These are phyloP conservation scores for Cinchona pubescens DNA, from an alignment of 257 asterid genomes.

Conservation along the genomic window DNA sequence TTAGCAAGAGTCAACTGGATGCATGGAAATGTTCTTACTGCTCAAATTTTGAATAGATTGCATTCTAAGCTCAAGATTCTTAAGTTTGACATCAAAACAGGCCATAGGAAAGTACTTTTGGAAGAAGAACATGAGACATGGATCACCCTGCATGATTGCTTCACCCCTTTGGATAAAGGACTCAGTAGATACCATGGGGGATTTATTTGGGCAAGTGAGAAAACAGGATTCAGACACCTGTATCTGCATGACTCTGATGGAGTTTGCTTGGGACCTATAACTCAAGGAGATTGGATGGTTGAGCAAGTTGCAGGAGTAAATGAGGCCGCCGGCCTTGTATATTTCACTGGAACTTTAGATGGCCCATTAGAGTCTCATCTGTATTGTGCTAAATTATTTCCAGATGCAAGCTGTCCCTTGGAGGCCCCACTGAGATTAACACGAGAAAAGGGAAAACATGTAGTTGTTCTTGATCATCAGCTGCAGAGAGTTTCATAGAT, in stretches of 20 bases:
- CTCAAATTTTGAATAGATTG: slow-evolving; percentile 78
- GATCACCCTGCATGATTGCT: slow-evolving; percentile 88
- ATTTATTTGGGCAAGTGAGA: slow-evolving; percentile 92
- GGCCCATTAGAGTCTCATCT: slow-evolving; percentile 87
- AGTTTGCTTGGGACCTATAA: slow-evolving; percentile 70
- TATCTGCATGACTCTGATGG: slow-evolving; percentile 69
- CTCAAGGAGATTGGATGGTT: slow-evolving; percentile 91
- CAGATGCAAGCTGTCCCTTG: slow-evolving; percentile 30
- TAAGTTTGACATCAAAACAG: slow-evolving; percentile 73
- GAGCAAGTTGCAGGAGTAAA: slow-evolving; percentile 87
- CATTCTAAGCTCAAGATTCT: slow-evolving; percentile 73
- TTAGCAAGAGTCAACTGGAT: slow-evolving; percentile 87
- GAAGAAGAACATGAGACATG: slow-evolving; percentile 77
- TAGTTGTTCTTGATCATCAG: slow-evolving; percentile 83
- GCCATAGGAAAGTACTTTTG: slow-evolving; percentile 56
- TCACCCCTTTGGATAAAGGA: slow-evolving; percentile 67
- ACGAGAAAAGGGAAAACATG: slow-evolving; percentile 71
- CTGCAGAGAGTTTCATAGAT: slow-evolving; percentile 73
- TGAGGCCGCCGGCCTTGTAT: slow-evolving; percentile 68
- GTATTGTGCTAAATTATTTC: slow-evolving; percentile 54
- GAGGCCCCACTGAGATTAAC: slow-evolving; percentile 64
- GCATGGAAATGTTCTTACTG: slow-evolving; percentile 75
- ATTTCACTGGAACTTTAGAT: slow-evolving; percentile 74
- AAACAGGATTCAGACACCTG: slow-evolving; percentile 79
- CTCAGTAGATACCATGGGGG: slow-evolving; percentile 53